A percentile compares a stretch with the other conserved stretches of the same genome.
phyloP scores from a whole-genome alignment of 1,284 basidiomycete species.

The Papiliotrema nemorosa region DNA sequence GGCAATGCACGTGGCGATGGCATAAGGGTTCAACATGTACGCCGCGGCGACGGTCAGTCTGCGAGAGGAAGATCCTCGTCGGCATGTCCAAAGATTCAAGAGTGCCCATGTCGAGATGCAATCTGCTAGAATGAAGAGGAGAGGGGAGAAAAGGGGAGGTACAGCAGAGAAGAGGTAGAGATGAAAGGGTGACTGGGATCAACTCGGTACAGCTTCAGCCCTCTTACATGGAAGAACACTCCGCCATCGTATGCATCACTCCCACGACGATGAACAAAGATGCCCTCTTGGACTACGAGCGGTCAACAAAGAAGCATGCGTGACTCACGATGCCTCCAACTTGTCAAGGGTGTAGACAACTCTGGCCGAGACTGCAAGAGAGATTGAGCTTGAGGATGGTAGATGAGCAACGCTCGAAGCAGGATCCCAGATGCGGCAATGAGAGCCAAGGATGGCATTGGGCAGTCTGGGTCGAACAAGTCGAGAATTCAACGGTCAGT shows the following conservation, averaged over 20 bases:
- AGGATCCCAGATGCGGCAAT: no score
- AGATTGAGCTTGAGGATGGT: background rate
- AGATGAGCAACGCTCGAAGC: background rate
- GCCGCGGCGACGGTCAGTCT: background rate
- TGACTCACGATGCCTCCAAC: constrained; percentile 53
- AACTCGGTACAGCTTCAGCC: background rate
- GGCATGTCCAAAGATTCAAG: background rate
- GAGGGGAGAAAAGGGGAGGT: background rate
- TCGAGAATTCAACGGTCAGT: no score
- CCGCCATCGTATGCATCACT: constrained; percentile 82
- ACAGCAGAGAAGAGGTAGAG: constrained; percentile 69
- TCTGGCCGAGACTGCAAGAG: constrained; percentile 57
- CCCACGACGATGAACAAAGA: constrained; percentile 68
- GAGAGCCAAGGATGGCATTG: no score
- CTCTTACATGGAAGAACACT: constrained; percentile 71
- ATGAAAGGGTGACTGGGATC: constrained; percentile 68
- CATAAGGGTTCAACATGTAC: constrained; percentile 84
- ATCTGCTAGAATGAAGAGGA: background rate
- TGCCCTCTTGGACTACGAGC: constrained; percentile 72
- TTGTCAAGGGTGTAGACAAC: constrained; percentile 75
- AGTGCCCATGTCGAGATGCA: background rate
- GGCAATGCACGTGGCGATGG: constrained; percentile 71
- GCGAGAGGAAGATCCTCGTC: background rate
- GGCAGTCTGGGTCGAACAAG: background rate
- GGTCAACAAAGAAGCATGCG: background rate